These are phyloP conservation scores for Dothistroma pini DNA, from an alignment of 2,329 filamentous ascomycete species.

Conservation along the genomic window DNA sequence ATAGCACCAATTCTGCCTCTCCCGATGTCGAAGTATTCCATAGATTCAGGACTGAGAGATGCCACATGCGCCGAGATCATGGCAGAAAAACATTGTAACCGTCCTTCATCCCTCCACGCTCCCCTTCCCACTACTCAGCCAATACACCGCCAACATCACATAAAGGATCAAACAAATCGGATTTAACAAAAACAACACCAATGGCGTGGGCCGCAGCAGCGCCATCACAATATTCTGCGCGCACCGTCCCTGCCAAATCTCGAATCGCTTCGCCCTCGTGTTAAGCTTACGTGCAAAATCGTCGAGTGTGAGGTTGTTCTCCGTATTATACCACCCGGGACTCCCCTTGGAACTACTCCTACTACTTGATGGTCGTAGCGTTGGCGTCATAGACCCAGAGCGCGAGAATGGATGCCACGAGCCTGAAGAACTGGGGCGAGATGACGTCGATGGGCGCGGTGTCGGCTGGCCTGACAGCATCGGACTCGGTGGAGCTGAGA, in stretches of 20 bases:
- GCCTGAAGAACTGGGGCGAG: neutral
- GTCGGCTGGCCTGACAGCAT: neutral
- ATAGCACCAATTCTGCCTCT: too few relatives aligned
- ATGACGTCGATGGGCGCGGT: neutral
- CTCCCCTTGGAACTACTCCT: constrained; percentile 10
- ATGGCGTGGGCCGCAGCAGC: constrained; percentile 29
- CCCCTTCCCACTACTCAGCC: constrained; percentile 7
- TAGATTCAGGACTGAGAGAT: neutral
- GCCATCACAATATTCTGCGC: constrained; percentile 34
- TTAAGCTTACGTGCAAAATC: constrained; percentile 29
- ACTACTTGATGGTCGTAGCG: constrained; percentile 7
- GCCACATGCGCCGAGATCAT: neutral
- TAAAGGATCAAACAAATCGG: constrained; percentile 29
- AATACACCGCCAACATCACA: constrained; percentile 21
- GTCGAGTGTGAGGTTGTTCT: constrained; percentile 28
- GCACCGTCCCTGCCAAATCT: constrained; percentile 27
- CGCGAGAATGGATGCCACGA: constrained; percentile 4
- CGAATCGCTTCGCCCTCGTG: constrained; percentile 25
- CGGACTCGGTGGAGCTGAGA: neutral
- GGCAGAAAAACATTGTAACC: neutral
- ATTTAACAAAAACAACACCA: constrained; percentile 32
- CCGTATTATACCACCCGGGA: constrained; percentile 31
- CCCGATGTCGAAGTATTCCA: too few relatives aligned
- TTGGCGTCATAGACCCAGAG: neutral
- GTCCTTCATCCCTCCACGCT: neutral